A percentile compares a stretch with the other conserved stretches of the same genome.
Evolutionary conservation across 768 basidiomycete species (phyloP).

Genomic region (Pleurotus pulmonarius): DNA sequence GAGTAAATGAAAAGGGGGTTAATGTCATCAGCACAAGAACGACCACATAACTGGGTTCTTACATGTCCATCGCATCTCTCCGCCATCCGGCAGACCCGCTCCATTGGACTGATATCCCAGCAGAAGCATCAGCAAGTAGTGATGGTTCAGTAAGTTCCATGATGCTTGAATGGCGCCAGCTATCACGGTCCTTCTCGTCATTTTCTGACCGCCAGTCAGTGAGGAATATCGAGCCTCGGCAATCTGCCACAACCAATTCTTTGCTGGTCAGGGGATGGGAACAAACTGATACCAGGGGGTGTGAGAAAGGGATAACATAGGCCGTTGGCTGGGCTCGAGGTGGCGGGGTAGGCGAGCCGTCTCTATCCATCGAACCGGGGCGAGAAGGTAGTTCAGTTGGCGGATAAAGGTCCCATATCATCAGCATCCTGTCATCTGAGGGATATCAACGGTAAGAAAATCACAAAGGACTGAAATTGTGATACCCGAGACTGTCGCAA

Average conservation of each 20-base stretch:
- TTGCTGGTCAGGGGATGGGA: constrained; percentile 73
- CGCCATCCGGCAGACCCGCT: constrained; percentile 69
- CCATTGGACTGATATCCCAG: constrained; percentile 42
- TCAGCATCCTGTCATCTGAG: constrained; percentile 77
- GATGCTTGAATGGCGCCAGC: constrained; percentile 60
- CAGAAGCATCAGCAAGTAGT: constrained; percentile 49
- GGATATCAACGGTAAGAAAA: constrained; percentile 4
- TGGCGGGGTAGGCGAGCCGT: constrained; percentile 25
- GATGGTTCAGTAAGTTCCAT: constrained; percentile 73
- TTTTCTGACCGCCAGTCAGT: constrained; percentile 84
- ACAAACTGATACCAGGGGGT: constrained; percentile 65
- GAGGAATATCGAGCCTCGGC: constrained; percentile 67
- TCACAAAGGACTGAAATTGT: constrained; percentile 11
- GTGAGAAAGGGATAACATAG: constrained; percentile 69
- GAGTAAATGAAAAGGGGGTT: neutral
- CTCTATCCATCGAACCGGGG: constrained; percentile 20
- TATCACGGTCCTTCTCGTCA: constrained; percentile 43
- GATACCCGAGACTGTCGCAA: constrained; percentile 77
- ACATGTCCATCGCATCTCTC: constrained; percentile 69
- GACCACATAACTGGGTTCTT: constrained; percentile 21
- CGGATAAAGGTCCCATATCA: constrained; percentile 85
- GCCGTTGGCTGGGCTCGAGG: constrained; percentile 69
- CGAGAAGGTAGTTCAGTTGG: constrained; percentile 29
- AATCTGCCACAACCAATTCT: constrained; percentile 77
- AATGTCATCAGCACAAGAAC: neutral